These are phyloP conservation scores for Alloteropsis semialata DNA, from an alignment of 176 grass and related monocot species.

Conservation along the genomic window DNA sequence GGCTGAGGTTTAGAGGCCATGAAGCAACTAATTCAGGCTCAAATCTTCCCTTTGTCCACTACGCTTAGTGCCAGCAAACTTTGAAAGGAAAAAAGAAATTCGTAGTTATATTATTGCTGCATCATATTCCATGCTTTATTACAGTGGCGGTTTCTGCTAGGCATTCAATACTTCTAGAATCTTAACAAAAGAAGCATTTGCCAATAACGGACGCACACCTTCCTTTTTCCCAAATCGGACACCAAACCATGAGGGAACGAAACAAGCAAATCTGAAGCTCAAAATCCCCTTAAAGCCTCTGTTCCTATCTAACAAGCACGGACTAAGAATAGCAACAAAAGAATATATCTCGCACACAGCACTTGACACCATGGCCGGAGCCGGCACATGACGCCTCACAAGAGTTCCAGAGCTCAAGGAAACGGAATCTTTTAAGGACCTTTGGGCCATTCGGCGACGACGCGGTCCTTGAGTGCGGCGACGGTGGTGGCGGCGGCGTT, in stretches of 20 bases:
- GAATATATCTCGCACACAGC: no score
- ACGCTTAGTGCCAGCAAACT: not conserved
- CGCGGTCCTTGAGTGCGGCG: slow-evolving; percentile 70
- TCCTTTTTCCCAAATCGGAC: slow-evolving; percentile 5
- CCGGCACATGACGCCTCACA: not conserved
- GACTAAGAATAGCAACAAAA: slow-evolving; percentile 10
- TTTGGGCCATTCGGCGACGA: slow-evolving; percentile 75
- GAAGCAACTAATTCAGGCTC: not conserved
- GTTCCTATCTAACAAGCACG: not conserved
- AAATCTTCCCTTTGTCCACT: not conserved
- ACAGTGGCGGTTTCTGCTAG: not conserved
- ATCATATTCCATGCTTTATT: not conserved
- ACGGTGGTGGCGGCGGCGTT: slow-evolving; percentile 57
- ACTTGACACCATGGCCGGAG: not conserved
- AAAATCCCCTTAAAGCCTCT: not conserved
- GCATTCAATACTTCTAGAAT: not conserved
- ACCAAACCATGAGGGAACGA: not conserved
- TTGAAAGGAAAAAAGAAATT: not conserved
- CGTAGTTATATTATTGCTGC: not conserved
- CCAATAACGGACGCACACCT: slow-evolving; percentile 16
- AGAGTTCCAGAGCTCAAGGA: not conserved
- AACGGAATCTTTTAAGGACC: slow-evolving; percentile 31
- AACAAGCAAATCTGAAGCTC: slow-evolving; percentile 31
- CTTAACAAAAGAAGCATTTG: not conserved
- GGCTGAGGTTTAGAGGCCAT: no score